phyloP scores from a whole-genome alignment of 345 rosid genomes.

The Rhodamnia argentea region DNA sequence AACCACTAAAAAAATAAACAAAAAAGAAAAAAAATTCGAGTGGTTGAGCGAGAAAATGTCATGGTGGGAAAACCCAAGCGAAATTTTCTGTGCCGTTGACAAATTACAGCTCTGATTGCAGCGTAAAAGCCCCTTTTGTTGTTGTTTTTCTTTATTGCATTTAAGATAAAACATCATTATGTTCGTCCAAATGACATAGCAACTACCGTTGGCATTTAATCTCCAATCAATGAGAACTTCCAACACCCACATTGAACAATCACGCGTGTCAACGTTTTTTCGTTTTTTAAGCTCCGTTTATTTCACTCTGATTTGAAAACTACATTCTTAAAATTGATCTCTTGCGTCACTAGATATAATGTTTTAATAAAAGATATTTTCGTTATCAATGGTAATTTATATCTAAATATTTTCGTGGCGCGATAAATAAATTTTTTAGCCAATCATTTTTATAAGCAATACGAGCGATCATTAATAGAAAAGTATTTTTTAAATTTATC shows the following conservation, averaged over 20 bases:
- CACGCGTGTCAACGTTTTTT: not conserved
- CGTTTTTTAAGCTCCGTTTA: too few relatives aligned
- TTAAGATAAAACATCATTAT: not conserved
- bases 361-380: too few relatives aligned
- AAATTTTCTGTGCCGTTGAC: not conserved
- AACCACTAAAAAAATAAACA: not conserved
- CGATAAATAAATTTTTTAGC: too few relatives aligned
- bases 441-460: too few relatives aligned
- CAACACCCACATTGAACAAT: not conserved
- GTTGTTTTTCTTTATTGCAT: not conserved
- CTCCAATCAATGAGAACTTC: not conserved
- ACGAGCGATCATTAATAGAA: too few relatives aligned
- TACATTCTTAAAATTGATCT: too few relatives aligned
- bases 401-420: too few relatives aligned
- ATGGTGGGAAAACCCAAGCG: not conserved
- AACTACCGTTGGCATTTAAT: not conserved
- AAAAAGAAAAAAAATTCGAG: not conserved
- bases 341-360: too few relatives aligned
- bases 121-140: not conserved
- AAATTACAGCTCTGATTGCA: not conserved
- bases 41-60: not conserved
- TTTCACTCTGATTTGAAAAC: too few relatives aligned
- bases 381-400: too few relatives aligned
- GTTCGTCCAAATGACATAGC: not conserved
- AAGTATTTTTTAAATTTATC: too few relatives aligned